phyloP scores from a whole-genome alignment of 306 rosid species.

The Trichosanthes cucumerina region DNA sequence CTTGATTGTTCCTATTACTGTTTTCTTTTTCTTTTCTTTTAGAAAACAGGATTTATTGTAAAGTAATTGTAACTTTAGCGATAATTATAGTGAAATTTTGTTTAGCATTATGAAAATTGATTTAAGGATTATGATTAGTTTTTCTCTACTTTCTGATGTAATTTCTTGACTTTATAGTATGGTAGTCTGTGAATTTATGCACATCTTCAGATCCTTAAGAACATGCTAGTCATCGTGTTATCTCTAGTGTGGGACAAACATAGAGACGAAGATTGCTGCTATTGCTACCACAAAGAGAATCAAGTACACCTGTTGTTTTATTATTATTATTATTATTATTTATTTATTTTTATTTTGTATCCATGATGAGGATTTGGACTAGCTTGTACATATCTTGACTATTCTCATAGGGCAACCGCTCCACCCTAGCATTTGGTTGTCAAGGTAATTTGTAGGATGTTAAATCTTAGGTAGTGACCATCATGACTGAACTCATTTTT shows the following conservation, averaged over 20 bases:
- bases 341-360: background rate
- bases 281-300: background rate
- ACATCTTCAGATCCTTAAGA: background rate
- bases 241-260: background rate
- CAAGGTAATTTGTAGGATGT: background rate
- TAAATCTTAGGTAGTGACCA: background rate
- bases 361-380: background rate
- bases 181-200: background rate
- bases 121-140: background rate
- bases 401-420: background rate
- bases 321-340: no score
- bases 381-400: background rate
- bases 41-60: background rate
- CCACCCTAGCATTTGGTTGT: background rate
- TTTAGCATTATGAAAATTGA: background rate
- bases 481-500: no score
- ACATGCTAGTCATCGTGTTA: background rate
- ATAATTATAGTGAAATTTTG: background rate
- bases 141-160: background rate
- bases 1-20: background rate
- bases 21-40: background rate
- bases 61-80: background rate
- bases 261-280: background rate
- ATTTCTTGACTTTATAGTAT: background rate
- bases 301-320: background rate